A percentile compares a stretch with the other conserved stretches of the same genome.
These are phyloP conservation scores for Pythium oligandrum DNA, from an alignment of 352 stramenopile genomes.

Conservation along the genomic window DNA sequence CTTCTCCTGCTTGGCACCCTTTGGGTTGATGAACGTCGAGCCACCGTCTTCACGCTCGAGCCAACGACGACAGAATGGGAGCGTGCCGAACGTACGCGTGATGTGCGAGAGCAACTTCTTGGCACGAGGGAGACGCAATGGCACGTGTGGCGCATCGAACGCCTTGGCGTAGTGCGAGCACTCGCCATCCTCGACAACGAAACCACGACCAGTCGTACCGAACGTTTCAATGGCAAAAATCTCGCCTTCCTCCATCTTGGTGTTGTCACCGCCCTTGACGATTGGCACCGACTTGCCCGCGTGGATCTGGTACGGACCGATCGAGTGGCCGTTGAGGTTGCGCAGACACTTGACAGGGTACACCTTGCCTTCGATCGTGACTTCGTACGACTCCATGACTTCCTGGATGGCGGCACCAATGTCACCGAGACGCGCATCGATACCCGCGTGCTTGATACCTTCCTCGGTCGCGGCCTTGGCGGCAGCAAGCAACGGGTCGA, in stretches of 20 bases:
- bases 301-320: constrained; percentile 96
- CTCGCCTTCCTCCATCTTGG: constrained; percentile 97
- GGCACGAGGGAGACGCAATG: constrained; percentile 84
- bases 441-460: constrained; percentile 86
- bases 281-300: constrained; percentile 97
- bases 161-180: constrained; percentile 98
- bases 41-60: constrained; percentile 96
- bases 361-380: constrained; percentile 94
- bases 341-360: constrained; percentile 95
- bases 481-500: constrained; percentile 85
- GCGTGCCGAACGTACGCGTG: constrained; percentile 98
- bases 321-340: constrained; percentile 99
- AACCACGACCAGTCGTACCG: constrained; percentile 82
- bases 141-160: constrained; percentile 93
- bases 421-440: constrained; percentile 93
- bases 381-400: constrained; percentile 97
- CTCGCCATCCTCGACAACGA: constrained; percentile 93
- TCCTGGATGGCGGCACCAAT: constrained; percentile 95
- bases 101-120: constrained; percentile 97
- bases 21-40: constrained; percentile 88
- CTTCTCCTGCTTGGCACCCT: constrained; percentile 96
- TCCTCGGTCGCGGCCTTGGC: constrained; percentile 90
- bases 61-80: constrained; percentile 98
- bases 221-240: constrained; percentile 98
- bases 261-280: constrained; percentile 89